Percentiles rank a stretch among this genome's conserved stretches.
Evolutionary conservation across 2,329 filamentous ascomycete species (phyloP).

Genomic region (Elsinoe australis): DNA sequence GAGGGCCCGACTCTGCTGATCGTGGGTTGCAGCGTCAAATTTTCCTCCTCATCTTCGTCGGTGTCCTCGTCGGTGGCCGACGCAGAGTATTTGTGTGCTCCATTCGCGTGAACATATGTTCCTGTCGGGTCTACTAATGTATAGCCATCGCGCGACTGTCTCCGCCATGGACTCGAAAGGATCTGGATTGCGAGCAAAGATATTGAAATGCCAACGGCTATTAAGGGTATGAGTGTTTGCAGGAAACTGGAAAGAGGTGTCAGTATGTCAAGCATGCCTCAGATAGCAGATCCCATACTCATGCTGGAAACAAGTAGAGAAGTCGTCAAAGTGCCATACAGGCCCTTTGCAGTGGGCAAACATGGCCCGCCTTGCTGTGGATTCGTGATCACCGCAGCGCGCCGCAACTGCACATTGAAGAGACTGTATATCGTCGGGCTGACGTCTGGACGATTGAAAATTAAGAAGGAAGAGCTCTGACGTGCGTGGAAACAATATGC

Average conservation of each 20-base stretch:
- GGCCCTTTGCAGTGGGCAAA: slow-evolving; percentile 51
- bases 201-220: slow-evolving; percentile 62
- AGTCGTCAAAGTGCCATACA: slow-evolving; percentile 55
- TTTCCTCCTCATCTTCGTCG: slow-evolving; percentile 54
- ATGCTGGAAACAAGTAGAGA: slow-evolving; percentile 54
- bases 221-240: slow-evolving; percentile 69
- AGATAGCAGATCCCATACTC: slow-evolving; percentile 48
- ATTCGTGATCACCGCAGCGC: slow-evolving; percentile 5
- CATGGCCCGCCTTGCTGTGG: slow-evolving; percentile 35
- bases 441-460: not conserved
- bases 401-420: slow-evolving; percentile 3
- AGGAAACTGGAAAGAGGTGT: slow-evolving; percentile 54
- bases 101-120: slow-evolving; percentile 28
- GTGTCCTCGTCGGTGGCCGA: slow-evolving; percentile 37
- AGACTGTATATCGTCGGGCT: not conserved
- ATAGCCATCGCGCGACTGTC: slow-evolving; percentile 7
- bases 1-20: slow-evolving; percentile 43
- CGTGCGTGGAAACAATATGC: not conserved
- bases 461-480: slow-evolving; percentile 27
- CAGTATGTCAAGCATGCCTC: slow-evolving; percentile 18
- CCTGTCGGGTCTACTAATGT: slow-evolving; percentile 12
- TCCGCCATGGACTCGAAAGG: slow-evolving; percentile 27
- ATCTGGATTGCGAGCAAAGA: slow-evolving; percentile 55
- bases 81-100: slow-evolving; percentile 24
- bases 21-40: slow-evolving; percentile 50